Conservation (phyloP, 306 rosid species). For the Cucurbita pepo region DNA sequence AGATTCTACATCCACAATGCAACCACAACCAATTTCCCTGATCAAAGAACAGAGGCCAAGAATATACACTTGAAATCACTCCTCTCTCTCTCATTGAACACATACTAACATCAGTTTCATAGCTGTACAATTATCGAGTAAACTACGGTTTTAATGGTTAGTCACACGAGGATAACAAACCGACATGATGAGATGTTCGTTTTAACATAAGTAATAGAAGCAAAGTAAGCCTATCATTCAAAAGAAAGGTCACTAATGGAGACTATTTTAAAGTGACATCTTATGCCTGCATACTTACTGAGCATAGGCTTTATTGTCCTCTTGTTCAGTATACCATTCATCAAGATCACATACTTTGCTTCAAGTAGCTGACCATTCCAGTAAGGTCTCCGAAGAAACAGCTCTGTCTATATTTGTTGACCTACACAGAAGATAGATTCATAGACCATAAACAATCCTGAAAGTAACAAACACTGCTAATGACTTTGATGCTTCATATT, state of each 20-base stretch:
- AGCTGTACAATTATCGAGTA: background rate
- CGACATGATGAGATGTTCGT: background rate
- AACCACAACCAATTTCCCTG: background rate
- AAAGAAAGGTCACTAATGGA: background rate
- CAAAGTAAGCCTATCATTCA: background rate
- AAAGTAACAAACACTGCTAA: background rate
- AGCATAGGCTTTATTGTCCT: background rate
- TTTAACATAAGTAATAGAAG: background rate
- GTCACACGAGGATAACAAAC: background rate
- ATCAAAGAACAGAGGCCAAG: background rate
- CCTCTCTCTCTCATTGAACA: background rate
- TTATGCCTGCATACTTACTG: background rate
- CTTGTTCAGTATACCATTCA: background rate
- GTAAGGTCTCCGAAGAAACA: background rate
- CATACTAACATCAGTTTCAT: background rate
- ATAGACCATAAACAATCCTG: background rate
- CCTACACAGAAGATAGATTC: background rate
- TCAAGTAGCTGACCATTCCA: background rate
- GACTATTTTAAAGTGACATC: background rate
- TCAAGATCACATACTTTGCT: background rate
- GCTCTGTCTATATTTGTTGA: background rate
- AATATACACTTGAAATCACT: background rate
- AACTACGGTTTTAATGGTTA: background rate
- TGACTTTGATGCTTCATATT: background rate
- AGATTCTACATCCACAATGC: background rate